Base-by-base conservation (phyloP, 805 yeast genomes). In the Suhomyces canberraensis region DNA sequence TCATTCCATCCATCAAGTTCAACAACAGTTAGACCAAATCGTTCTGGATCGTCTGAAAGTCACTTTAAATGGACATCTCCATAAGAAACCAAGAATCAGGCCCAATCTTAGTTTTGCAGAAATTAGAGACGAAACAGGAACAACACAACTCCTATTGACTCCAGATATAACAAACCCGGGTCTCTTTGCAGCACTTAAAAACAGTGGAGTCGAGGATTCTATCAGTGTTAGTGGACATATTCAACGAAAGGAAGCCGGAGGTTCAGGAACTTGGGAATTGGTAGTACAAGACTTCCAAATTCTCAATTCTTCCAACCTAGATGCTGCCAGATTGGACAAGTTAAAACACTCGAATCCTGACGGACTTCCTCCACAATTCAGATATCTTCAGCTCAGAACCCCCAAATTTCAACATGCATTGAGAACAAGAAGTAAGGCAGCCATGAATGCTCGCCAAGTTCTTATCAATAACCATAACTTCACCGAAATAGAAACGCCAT, bases 401-500 rank as follows among this genome's bases (percentile, higher is more conserved):
- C 74, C 75, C 1, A 61, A 52, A 35, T 78, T 64, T 42, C 95
- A 84, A 47, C 48, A 65, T 0, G 73, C 82, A 2, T 50, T 87
- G 30, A 70, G 69, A 35, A 60, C 66, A 28, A 65, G 95, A 51
- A 75, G 88, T 20, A 55, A 66, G 32, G 76, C 80, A 1, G 75
- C 86, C 0, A 56, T 62, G 16, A 45, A 64, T 11, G 56, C 77
- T 1, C 63, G 88, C 30, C 48, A 60, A 5, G 47, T 54, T 1
- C 56, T 82, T 11, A 53, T 52, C 4, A 52, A 60, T 1, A 42
- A 45, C 9, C 70, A 66, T 45, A 52, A 47, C 1, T 93, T 93
- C 57, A 75, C 76, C 0, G 98, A 93, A 53, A 73, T 93, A 19
- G 98, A 91, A 56, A 93, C 98, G 0, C 98, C 98, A 1, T 58